Percentiles rank a stretch among this genome's conserved stretches.
Conservation (phyloP, 306 rosid species). For the Alnus rubra region DNA sequence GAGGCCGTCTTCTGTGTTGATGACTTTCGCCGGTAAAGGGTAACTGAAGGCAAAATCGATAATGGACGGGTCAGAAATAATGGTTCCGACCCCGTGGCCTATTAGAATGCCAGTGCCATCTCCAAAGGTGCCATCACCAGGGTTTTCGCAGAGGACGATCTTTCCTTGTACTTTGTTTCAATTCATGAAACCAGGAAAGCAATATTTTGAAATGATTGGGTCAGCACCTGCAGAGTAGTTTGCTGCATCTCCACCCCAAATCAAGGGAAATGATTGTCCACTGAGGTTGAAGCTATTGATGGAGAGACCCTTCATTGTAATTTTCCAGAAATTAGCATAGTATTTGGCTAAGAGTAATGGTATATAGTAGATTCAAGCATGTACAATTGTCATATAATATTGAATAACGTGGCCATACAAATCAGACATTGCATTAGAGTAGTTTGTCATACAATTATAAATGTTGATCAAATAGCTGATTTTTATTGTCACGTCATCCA, state of each 20-base stretch:
- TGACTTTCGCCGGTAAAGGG: conserved; percentile 24
- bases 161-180: conserved; percentile 21
- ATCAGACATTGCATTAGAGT: too few relatives aligned
- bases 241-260: conserved; percentile 45
- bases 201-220: conserved; percentile 16
- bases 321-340: neutral
- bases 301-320: conserved; percentile 27
- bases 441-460: too few relatives aligned
- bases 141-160: conserved; percentile 28
- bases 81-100: conserved; percentile 30
- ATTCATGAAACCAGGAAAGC: conserved; percentile 10
- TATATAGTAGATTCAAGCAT: too few relatives aligned
- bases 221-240: conserved; percentile 32
- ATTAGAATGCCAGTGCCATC: conserved; percentile 24
- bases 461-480: too few relatives aligned
- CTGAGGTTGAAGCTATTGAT: conserved; percentile 27
- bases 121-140: too few relatives aligned
- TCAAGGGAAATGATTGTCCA: conserved; percentile 24
- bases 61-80: conserved; percentile 15
- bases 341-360: neutral
- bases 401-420: too few relatives aligned
- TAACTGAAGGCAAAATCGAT: conserved; percentile 19
- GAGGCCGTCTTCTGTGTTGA: conserved; percentile 25
- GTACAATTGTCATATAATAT: too few relatives aligned
- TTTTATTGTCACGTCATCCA: too few relatives aligned